Evolutionary conservation across 805 yeast species (phyloP).

Genomic region (Isabelozyma gotoi): DNA sequence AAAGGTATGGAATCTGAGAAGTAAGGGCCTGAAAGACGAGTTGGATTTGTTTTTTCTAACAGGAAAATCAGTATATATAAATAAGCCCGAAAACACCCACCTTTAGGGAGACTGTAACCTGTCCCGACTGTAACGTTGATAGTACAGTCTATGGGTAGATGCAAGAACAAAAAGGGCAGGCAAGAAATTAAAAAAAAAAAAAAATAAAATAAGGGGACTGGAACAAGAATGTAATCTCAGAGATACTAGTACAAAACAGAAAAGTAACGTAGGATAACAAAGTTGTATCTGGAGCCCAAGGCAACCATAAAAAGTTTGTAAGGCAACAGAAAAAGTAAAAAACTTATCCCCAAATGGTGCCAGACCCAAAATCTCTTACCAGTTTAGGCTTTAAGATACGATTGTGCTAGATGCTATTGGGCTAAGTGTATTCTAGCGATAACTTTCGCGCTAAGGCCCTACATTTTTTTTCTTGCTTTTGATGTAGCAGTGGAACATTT

Average conservation of each 20-base stretch:
- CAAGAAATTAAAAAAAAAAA: too few relatives aligned
- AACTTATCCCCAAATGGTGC: too few relatives aligned
- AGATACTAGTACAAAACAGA: neutral
- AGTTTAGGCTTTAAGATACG: neutral
- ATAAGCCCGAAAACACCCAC: neutral
- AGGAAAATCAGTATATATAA: neutral
- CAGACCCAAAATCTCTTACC: neutral
- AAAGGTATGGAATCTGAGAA: too few relatives aligned
- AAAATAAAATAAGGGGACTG: neutral
- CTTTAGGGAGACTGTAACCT: neutral
- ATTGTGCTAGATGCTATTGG: neutral
- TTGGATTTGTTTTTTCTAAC: too few relatives aligned
- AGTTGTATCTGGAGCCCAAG: too few relatives aligned
- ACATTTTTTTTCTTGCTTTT: too few relatives aligned
- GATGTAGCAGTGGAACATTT: too few relatives aligned
- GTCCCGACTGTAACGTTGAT: conserved; percentile 2
- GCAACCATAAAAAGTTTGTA: too few relatives aligned
- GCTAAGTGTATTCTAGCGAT: too few relatives aligned
- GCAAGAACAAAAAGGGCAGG: neutral
- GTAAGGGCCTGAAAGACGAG: too few relatives aligned
- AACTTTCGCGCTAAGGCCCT: too few relatives aligned
- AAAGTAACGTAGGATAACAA: neutral
- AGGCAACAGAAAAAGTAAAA: neutral
- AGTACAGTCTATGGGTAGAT: neutral
- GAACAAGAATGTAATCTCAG: neutral